Percentiles rank a stretch among this genome's conserved stretches.
Evolutionary conservation across 768 basidiomycete species (phyloP).

Genomic region (Royoungia palumana): DNA sequence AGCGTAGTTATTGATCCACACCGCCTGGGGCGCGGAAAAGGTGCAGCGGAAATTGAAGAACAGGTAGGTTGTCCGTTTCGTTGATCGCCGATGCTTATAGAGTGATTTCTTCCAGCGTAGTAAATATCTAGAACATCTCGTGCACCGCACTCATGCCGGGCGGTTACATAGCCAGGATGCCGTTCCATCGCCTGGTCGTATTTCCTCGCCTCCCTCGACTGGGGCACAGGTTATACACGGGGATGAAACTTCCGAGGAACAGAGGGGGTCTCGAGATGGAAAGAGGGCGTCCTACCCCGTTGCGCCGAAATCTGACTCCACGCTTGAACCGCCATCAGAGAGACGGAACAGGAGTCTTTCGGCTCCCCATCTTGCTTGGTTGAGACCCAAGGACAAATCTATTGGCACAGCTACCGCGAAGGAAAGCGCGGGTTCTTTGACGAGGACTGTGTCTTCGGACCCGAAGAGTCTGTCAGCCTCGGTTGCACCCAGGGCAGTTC

Average conservation of each 20-base stretch:
- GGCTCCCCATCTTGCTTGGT: slow-evolving; percentile 59
- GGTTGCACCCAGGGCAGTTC: slow-evolving; percentile 10
- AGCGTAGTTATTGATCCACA: slow-evolving; percentile 63
- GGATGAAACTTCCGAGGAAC: not conserved
- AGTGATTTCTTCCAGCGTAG: slow-evolving; percentile 47
- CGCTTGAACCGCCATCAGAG: slow-evolving; percentile 18
- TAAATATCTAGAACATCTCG: slow-evolving; percentile 71
- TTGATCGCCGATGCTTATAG: slow-evolving; percentile 5
- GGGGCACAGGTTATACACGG: not conserved
- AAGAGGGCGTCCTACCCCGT: slow-evolving; percentile 24
- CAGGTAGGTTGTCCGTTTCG: slow-evolving; percentile 46
- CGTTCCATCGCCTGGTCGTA: slow-evolving; percentile 35
- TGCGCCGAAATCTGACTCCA: slow-evolving; percentile 1
- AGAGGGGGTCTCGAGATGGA: slow-evolving; percentile 10
- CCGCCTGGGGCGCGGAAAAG: slow-evolving; percentile 51
- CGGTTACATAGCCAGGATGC: slow-evolving; percentile 82
- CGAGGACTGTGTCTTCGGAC: slow-evolving; percentile 20
- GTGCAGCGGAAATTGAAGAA: slow-evolving; percentile 54
- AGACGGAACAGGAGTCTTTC: slow-evolving; percentile 50
- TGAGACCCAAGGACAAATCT: slow-evolving; percentile 35
- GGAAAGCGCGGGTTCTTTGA: slow-evolving; percentile 5
- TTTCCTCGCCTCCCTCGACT: slow-evolving; percentile 27
- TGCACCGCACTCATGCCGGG: slow-evolving; percentile 67
- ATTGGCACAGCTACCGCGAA: slow-evolving; percentile 5
- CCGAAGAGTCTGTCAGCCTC: slow-evolving; percentile 1